Percentiles rank a stretch among this genome's conserved stretches.
Evolutionary conservation across 2,329 filamentous ascomycete species (phyloP).

Genomic region (Esteya vermicola): DNA sequence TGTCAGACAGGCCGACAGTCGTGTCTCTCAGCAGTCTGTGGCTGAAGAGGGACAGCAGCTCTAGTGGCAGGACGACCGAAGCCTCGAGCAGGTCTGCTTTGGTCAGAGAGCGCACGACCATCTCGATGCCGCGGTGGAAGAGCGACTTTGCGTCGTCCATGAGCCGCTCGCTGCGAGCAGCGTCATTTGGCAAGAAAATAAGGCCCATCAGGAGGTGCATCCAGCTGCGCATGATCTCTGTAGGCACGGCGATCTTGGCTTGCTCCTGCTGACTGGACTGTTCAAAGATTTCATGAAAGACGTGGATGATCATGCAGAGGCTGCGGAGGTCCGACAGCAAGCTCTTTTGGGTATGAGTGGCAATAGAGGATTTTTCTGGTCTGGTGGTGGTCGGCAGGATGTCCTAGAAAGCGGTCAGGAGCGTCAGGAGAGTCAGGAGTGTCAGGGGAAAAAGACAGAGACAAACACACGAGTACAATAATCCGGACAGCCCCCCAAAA

Average conservation of each 20-base stretch:
- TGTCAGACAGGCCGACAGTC: constrained; percentile 21
- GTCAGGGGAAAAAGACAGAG: not conserved
- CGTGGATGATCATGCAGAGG: constrained; percentile 20
- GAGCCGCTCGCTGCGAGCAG: constrained; percentile 15
- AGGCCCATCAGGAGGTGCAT: constrained; percentile 25
- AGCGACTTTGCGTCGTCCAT: constrained; percentile 14
- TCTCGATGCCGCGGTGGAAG: constrained; percentile 20
- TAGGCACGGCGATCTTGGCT: constrained; percentile 14
- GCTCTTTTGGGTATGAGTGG: not conserved
- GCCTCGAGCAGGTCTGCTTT: constrained; percentile 19
- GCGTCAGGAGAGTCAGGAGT: not conserved
- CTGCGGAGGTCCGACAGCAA: constrained; percentile 7
- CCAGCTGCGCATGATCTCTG: constrained; percentile 24
- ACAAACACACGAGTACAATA: not conserved
- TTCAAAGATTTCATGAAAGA: constrained; percentile 19
- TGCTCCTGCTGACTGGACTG: constrained; percentile 15
- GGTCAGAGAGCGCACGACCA: constrained; percentile 20
- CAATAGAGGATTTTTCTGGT: too few relatives aligned
- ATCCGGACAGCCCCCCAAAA: constrained; percentile 26
- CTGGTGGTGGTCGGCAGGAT: too few relatives aligned
- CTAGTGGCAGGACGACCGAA: constrained; percentile 25
- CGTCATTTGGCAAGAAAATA: constrained; percentile 12
- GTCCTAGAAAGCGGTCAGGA: too few relatives aligned
- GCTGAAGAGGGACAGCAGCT: constrained; percentile 25
- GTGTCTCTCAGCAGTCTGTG: constrained; percentile 24